phyloP scores from a whole-genome alignment of 805 yeast genomes.

The Debaryomyces hansenii region DNA sequence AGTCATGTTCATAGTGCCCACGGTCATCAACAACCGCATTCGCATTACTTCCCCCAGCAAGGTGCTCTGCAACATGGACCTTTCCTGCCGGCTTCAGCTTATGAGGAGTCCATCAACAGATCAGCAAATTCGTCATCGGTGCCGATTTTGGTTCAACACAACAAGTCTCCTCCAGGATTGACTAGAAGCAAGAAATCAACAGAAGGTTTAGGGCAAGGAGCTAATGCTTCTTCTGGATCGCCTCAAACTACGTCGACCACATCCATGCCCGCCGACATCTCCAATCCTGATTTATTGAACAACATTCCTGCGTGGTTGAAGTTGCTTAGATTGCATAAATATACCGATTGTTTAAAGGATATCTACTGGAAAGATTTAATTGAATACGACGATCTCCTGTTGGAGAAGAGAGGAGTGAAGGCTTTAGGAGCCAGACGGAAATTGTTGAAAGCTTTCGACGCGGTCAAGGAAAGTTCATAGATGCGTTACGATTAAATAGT shows the following conservation, averaged over 20 bases:
- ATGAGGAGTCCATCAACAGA: conserved; percentile 39
- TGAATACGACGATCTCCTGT: conserved; percentile 62
- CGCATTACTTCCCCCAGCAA: conserved; percentile 8
- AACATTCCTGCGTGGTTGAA: conserved; percentile 94
- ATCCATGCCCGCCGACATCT: conserved; percentile 44
- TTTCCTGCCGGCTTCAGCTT: conserved; percentile 7
- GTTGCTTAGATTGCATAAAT: conserved; percentile 86
- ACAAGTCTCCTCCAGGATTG: conserved; percentile 11
- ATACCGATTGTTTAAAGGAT: conserved; percentile 78
- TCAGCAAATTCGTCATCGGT: conserved; percentile 33
- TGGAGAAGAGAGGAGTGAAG: conserved; percentile 79
- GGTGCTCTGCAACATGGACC: conserved; percentile 6
- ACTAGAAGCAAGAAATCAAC: conserved; percentile 4
- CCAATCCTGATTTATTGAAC: conserved; percentile 49
- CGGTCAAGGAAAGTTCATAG: conserved; percentile 47
- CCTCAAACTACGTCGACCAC: conserved; percentile 4
- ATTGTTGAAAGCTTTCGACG: conserved; percentile 85
- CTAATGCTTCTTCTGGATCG: not conserved
- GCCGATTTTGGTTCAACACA: conserved; percentile 5
- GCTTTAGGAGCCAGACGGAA: conserved; percentile 97
- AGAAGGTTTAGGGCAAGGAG: not conserved
- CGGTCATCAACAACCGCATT: conserved; percentile 11
- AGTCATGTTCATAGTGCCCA: conserved; percentile 10
- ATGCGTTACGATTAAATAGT: not conserved
- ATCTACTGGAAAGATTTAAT: conserved; percentile 80